Evolutionary conservation across 129 eudicot genomes (phyloP).

Genomic region (Dittrichia graveolens): DNA sequence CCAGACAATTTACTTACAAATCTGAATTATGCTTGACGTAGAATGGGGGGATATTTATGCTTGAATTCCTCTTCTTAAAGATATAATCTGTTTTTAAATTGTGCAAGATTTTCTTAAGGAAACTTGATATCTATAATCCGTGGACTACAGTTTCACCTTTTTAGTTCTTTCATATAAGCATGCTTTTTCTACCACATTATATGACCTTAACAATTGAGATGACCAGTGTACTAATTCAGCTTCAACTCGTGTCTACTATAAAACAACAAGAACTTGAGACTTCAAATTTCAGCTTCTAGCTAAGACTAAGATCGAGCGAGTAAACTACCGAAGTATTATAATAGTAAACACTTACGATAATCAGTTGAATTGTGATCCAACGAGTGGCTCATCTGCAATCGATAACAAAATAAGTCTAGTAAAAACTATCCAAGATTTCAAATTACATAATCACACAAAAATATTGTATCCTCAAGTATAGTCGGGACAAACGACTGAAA

Average conservation of each 20-base stretch:
- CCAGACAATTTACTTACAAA: background rate
- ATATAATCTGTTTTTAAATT: conserved; percentile 3
- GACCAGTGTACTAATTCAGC: background rate
- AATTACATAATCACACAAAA: conserved; percentile 15
- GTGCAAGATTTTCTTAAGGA: conserved; percentile 4
- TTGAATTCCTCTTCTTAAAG: conserved; percentile 11
- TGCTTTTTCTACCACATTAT: background rate
- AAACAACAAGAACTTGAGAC: background rate
- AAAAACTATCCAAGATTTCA: background rate
- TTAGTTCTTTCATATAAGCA: background rate
- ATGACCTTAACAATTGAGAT: background rate
- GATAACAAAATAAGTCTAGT: conserved; percentile 14
- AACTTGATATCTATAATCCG: background rate
- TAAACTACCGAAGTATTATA: conserved; percentile 5
- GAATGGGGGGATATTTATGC: background rate
- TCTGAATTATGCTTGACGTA: background rate
- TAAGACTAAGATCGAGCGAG: background rate
- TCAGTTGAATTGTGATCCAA: conserved; percentile 42
- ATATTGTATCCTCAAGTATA: background rate
- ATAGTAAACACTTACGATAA: conserved; percentile 41
- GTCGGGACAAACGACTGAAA: background rate
- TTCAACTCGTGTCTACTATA: background rate
- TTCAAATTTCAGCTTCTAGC: conserved; percentile 9
- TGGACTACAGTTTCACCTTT: background rate
- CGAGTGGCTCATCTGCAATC: conserved; percentile 54